A percentile compares a stretch with the other conserved stretches of the same genome.
Conservation (phyloP, 352 stramenopile species). For the Phytophthora cactorum region DNA sequence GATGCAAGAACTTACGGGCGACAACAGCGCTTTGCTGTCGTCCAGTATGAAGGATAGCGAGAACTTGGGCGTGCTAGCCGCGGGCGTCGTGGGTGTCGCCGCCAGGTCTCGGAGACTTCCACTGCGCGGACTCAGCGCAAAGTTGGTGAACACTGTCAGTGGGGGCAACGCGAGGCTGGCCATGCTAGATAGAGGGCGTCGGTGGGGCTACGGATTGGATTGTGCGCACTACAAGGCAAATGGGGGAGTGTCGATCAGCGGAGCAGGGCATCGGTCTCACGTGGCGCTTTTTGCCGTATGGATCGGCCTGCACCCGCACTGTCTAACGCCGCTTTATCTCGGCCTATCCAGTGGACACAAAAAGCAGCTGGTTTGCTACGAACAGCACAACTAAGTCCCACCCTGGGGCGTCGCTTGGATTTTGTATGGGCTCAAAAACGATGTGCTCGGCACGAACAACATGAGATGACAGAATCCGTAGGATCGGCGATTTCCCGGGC, state of each 20-base stretch:
- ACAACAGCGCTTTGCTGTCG: slow-evolving; percentile 19
- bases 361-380: slow-evolving; percentile 12
- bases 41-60: slow-evolving; percentile 33
- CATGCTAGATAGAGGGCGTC: slow-evolving; percentile 1
- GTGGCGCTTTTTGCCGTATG: slow-evolving; percentile 20
- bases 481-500: neutral
- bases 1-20: slow-evolving; percentile 1
- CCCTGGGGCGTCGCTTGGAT: slow-evolving; percentile 1
- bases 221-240: neutral
- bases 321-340: slow-evolving; percentile 16
- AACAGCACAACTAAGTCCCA: slow-evolving; percentile 16
- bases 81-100: slow-evolving; percentile 4
- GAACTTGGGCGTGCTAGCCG: slow-evolving; percentile 20
- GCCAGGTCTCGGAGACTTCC: neutral
- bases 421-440: slow-evolving; percentile 9
- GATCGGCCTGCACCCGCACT: slow-evolving; percentile 6
- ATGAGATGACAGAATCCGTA: slow-evolving; percentile 28
- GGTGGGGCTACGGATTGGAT: neutral
- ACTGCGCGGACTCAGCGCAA: slow-evolving; percentile 3
- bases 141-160: slow-evolving; percentile 15
- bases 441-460: slow-evolving; percentile 28
- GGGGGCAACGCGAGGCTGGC: slow-evolving; percentile 21
- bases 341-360: slow-evolving; percentile 18
- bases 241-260: slow-evolving; percentile 7
- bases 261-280: slow-evolving; percentile 7